Evolutionary conservation across 2,329 filamentous ascomycete genomes (phyloP), one percentile per base, ranked within the genome.

Genomic region (Boeremia exigua): DNA sequence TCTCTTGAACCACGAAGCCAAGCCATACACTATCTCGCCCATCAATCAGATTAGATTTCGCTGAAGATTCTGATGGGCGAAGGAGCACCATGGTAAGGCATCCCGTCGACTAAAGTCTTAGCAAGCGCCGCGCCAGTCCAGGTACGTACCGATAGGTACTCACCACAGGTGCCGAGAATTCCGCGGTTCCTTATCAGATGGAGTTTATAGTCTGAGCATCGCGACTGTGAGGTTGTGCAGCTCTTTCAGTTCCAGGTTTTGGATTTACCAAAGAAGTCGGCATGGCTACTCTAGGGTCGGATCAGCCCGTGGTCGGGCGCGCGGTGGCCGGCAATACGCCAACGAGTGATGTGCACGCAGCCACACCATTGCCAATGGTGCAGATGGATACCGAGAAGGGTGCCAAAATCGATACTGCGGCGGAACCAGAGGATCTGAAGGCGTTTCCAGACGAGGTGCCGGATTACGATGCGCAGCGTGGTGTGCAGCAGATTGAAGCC

Each of bases 401-500:
- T 11, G 30, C 37, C 11, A 17, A 7, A 6, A 7, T 46, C 23
- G 43, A 45, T 3, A 15, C 43, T 9, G 15, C 14, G n/a, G 33
- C 33, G 39, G 25, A 42, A 8, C 33, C 33, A 1, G 44, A 47
- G 10, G 44, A 38, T 8, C 27, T 19, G 14, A 47, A 47, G 9
- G 25, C 23, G 2, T 39, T 39, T 7, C 45, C 36, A 11, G 34
- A 39, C 10, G 45, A 48, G 36, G 7, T 30, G 15, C 36, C 37
- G 2, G 36, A 40, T n/a, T 27, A 27, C 14, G 36, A 48, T 23
- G 66, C 63, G 17, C 65, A 74, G 30, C 45, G 64, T 19, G 74
- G 74, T 59, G 66, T 74, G 4, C 65, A 71, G 46, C 61, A 69
- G 25, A 68, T 65, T 9, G 69, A 76, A 48, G 74, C 74, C 9